These are phyloP conservation scores for Sutorius australiensis DNA, from an alignment of 768 basidiomycete species.

Conservation along the genomic window DNA sequence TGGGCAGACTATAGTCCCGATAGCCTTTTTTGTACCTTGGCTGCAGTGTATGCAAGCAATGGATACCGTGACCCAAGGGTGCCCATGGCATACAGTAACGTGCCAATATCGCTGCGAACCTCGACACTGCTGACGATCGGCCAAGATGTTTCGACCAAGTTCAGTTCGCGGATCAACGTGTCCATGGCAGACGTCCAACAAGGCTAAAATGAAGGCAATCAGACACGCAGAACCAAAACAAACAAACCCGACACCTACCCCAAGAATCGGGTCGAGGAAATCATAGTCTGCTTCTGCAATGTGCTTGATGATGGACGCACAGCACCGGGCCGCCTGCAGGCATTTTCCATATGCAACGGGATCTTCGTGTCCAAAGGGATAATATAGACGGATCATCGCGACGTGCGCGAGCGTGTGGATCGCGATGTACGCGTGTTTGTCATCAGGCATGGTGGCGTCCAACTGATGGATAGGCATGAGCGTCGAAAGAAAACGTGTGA, in stretches of 20 bases:
- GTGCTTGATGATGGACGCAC: slow-evolving; percentile 57
- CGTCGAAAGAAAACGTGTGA: slow-evolving; percentile 59
- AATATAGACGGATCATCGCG: slow-evolving; percentile 63
- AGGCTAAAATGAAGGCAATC: slow-evolving; percentile 38
- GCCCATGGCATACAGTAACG: slow-evolving; percentile 62
- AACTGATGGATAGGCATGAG: slow-evolving; percentile 64
- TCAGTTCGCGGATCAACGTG: slow-evolving; percentile 63
- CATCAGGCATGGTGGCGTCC: slow-evolving; percentile 49
- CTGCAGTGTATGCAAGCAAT: slow-evolving; percentile 39
- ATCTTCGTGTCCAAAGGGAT: slow-evolving; percentile 58
- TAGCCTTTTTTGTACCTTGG: slow-evolving; percentile 32
- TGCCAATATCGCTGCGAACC: slow-evolving; percentile 56
- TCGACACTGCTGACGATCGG: slow-evolving; percentile 54
- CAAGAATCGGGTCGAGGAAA: slow-evolving; percentile 75
- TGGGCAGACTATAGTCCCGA: slow-evolving; percentile 23
- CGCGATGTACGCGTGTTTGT: slow-evolving; percentile 56
- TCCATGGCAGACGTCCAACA: slow-evolving; percentile 73
- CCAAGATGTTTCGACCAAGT: slow-evolving; percentile 61
- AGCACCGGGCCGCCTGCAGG: slow-evolving; percentile 56
- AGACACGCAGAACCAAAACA: slow-evolving; percentile 4
- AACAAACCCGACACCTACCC: slow-evolving; percentile 43
- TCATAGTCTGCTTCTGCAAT: slow-evolving; percentile 61
- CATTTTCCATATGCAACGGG: slow-evolving; percentile 63
- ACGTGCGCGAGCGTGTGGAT: slow-evolving; percentile 65
- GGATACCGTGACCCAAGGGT: slow-evolving; percentile 59